Conservation (phyloP, 2,329 filamentous ascomycete species). For the Aspergillus ustus region DNA sequence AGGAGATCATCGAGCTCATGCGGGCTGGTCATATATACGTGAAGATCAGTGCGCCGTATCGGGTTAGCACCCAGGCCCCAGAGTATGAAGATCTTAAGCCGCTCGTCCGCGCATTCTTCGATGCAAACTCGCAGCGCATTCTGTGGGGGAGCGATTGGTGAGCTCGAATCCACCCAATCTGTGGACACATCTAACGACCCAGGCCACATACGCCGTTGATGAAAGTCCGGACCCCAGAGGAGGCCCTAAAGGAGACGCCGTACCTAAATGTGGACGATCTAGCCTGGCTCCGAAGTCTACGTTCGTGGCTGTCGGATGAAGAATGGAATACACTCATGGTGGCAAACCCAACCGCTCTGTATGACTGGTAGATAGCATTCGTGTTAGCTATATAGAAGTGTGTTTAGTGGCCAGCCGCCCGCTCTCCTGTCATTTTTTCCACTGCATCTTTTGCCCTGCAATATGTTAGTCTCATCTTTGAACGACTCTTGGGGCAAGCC, state of each 20-base stretch:
- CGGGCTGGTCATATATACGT: conserved; percentile 39
- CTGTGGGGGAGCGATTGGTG: conserved; percentile 48
- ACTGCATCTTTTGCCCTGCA: neutral
- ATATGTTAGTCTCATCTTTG: neutral
- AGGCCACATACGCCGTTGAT: conserved; percentile 46
- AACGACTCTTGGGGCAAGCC: neutral
- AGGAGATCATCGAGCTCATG: conserved; percentile 36
- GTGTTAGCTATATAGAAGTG: neutral
- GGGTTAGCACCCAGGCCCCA: conserved; percentile 36
- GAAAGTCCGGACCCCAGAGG: conserved; percentile 40
- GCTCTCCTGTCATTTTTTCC: neutral
- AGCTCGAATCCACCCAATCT: neutral
- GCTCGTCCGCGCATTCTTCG: conserved; percentile 36
- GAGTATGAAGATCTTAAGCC: conserved; percentile 38
- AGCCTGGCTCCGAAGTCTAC: conserved; percentile 33
- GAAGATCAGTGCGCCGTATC: conserved; percentile 47
- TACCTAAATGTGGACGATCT: conserved; percentile 32
- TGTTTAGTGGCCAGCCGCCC: neutral
- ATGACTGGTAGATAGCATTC: neutral
- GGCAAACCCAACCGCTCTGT: neutral
- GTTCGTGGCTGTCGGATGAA: conserved; percentile 29
- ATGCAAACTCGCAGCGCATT: conserved; percentile 38
- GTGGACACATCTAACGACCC: neutral
- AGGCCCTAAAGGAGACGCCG: conserved; percentile 38
- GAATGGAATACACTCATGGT: conserved; percentile 33